Percentiles rank a stretch among this genome's conserved stretches.
phyloP scores from a whole-genome alignment of 176 grass and related monocot species.

The Phoenix dactylifera region DNA sequence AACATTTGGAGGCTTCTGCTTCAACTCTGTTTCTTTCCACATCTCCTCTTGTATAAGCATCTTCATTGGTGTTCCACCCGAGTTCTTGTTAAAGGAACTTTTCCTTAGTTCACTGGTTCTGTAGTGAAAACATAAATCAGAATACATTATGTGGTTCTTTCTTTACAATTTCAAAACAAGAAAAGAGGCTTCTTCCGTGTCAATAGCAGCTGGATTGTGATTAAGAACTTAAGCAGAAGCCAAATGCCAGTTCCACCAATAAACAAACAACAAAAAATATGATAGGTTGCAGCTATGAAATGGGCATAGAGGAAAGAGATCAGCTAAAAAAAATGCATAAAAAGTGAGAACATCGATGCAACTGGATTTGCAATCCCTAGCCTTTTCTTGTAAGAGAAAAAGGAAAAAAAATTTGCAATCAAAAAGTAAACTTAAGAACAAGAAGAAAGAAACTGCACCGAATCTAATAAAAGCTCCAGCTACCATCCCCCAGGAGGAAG shows the following conservation, averaged over 20 bases:
- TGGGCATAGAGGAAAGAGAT: background rate
- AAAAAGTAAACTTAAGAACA: no score
- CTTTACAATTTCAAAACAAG: no score
- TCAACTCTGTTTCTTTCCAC: constrained; percentile 50
- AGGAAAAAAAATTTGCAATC: no score
- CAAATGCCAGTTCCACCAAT: background rate
- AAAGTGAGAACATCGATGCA: no score
- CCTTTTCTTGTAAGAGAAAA: no score
- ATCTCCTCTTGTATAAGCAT: constrained; percentile 89
- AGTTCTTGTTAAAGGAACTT: constrained; percentile 39
- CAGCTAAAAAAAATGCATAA: no score
- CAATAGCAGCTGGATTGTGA: constrained; percentile 6
- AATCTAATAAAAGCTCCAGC: no score
- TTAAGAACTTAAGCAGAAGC: background rate
- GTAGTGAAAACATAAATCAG: background rate
- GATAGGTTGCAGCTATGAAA: background rate
- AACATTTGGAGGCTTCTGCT: constrained; percentile 57
- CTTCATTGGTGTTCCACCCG: constrained; percentile 51
- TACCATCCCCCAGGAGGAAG: no score
- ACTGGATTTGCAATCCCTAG: no score
- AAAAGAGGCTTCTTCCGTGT: constrained; percentile 1
- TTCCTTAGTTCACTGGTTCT: constrained; percentile 41
- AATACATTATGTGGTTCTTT: background rate
- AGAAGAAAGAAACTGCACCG: no score
- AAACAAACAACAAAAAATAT: constrained; percentile 6